Evolutionary conservation across 2,329 filamentous ascomycete genomes (phyloP), one percentile per base, ranked within the genome.

Genomic region (Apiospora phragmitis): DNA sequence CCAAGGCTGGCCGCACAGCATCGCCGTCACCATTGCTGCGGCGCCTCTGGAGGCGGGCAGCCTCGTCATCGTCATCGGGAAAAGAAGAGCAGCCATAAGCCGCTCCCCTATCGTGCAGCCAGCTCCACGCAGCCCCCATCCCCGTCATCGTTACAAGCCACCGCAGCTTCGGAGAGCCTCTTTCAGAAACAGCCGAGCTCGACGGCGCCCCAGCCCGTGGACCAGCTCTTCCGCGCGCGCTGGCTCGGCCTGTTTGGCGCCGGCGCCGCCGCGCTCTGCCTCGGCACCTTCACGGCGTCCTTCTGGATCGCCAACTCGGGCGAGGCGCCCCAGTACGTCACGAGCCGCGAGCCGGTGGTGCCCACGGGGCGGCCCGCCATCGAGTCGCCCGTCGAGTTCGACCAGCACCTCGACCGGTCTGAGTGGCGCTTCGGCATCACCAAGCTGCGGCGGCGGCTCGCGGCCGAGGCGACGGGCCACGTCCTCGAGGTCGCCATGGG

Each of bases 401-500:
- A 92, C 80, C 81, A 82, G 70, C 85, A 85, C 71, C 87, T 91
- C 47, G 84, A 90, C 76, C 80, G 84, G 74, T 86, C 86, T 4
- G 90, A 92, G 78, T 83, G 82, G 78, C 82, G 87, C 74, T 87
- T 87, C 82, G 89, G 90, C 66, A 85, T 91, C 73, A 84, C 81
- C 7, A 80, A 79, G 24, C 79, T 90, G 68, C 85, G 90, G 14
- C 81, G 81, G 68, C 80, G 81, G 29, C 80, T 92, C 35, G 86
- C 85, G 1, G 76, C 79, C 16, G 78, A 80, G 42, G 89, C 86
- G 7, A 77, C 77, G 0, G 90, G 90, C 1, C 82, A 90, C 77
- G 89, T 91, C 16, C 84, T 91, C 42, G 90, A 91, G 78, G 83
- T 91, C 16, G 89, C 89, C 24, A 85, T 91, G 70, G 90, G 90